Conservation (phyloP, 2,329 filamentous ascomycete genomes). For the Aspergillus novoparasiticus region DNA sequence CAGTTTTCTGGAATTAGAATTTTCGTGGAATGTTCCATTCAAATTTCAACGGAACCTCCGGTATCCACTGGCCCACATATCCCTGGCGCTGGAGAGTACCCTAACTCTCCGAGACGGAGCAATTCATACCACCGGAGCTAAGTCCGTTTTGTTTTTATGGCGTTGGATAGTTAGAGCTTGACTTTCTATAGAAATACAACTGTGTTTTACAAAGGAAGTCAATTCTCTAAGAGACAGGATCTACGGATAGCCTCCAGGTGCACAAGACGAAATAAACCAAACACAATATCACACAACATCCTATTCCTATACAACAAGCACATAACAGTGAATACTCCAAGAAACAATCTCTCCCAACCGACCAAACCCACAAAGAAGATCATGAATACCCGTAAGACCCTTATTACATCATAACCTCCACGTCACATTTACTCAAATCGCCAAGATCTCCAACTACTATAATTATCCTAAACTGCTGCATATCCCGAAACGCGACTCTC, state of each 20-base stretch:
- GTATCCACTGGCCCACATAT: not conserved
- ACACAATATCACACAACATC: not conserved
- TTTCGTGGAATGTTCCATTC: not conserved
- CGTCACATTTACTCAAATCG: not conserved
- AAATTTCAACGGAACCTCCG: not conserved
- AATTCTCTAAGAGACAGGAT: too few species aligned
- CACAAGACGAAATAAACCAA: too few species aligned
- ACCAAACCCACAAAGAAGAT: too few species aligned
- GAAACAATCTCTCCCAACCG: not conserved
- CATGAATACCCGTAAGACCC: too few species aligned
- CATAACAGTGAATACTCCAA: not conserved
- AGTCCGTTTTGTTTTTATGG: not conserved
- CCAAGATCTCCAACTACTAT: not conserved
- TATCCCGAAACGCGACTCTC: not conserved
- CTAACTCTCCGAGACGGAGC: conserved; percentile 3
- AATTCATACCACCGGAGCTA: not conserved
- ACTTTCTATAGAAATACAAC: not conserved
- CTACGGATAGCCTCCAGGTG: too few species aligned
- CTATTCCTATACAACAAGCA: not conserved
- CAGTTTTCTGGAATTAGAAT: not conserved
- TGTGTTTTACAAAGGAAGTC: too few species aligned
- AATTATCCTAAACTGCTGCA: not conserved
- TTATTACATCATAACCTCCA: not conserved
- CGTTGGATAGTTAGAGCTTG: not conserved
- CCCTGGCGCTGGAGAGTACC: not conserved